These are phyloP conservation scores for Parmales sp. DNA, from an alignment of 108 stramenopile genomes.

Conservation along the genomic window DNA sequence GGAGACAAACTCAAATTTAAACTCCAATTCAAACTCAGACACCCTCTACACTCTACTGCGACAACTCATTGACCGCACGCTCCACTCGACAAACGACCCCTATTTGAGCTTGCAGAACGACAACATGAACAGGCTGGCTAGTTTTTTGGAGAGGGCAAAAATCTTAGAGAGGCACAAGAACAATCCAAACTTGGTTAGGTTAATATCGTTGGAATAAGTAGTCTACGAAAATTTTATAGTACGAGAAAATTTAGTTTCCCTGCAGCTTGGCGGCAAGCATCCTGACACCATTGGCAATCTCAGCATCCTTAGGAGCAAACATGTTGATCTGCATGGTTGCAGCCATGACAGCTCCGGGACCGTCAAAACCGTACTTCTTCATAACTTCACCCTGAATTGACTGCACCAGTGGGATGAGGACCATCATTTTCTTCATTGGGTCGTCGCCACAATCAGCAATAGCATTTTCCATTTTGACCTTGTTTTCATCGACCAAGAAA, in stretches of 20 bases:
- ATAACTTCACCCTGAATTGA: neutral
- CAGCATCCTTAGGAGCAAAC: constrained; percentile 1
- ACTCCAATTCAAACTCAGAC: too few relatives aligned
- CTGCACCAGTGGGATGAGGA: neutral
- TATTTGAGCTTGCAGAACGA: too few relatives aligned
- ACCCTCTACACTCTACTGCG: too few relatives aligned
- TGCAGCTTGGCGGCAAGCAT: constrained; percentile 1
- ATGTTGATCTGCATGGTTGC: constrained; percentile 13
- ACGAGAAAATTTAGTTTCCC: constrained; percentile 13
- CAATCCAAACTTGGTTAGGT: too few relatives aligned
- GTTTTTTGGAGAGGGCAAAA: too few relatives aligned
- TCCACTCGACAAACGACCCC: too few relatives aligned
- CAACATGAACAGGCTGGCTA: too few relatives aligned
- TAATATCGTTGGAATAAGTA: too few relatives aligned
- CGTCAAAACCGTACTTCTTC: constrained; percentile 5
- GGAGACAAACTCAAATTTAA: too few relatives aligned
- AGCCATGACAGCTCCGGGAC: constrained; percentile 3
- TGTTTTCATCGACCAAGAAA: neutral
- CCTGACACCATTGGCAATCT: constrained; percentile 10
- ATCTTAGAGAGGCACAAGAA: too few relatives aligned
- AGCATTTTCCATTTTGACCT: neutral
- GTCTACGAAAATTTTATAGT: too few relatives aligned
- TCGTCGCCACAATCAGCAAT: neutral
- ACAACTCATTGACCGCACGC: too few relatives aligned
- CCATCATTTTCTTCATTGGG: neutral